phyloP scores from a whole-genome alignment of 495 filamentous ascomycete species.

The Penicillium pancosmium region DNA sequence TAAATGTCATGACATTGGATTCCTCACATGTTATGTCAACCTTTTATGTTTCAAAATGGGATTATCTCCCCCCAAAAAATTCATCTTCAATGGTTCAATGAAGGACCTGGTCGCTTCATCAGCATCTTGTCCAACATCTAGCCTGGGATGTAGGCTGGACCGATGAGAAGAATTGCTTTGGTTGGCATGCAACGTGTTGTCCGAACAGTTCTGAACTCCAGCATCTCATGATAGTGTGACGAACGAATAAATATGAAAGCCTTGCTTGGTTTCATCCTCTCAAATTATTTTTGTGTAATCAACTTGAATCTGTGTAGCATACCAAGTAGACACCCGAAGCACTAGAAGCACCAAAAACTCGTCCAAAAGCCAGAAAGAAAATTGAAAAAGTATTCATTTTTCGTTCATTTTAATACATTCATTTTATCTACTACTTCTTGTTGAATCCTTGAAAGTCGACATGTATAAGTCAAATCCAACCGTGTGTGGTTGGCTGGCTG shows the following conservation, averaged over 20 bases:
- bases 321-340: not conserved
- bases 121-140: conserved; percentile 29
- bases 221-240: conserved; percentile 52
- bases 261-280: conserved; percentile 10
- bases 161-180: conserved; percentile 42
- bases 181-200: conserved; percentile 45
- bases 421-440: not conserved
- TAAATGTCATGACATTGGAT: conserved; percentile 35
- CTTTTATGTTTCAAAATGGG: conserved; percentile 36
- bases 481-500: not conserved
- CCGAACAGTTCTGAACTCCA: conserved; percentile 44
- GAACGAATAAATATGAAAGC: conserved; percentile 42
- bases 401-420: no score
- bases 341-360: not conserved
- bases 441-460: not conserved
- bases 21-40: conserved; percentile 37
- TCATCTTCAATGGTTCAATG: conserved; percentile 37
- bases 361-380: no score
- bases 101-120: conserved; percentile 35
- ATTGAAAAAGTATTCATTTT: no score
- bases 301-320: not conserved
- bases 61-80: conserved; percentile 27
- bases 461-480: not conserved
- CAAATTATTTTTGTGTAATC: not conserved
- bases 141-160: conserved; percentile 46